Percentiles rank a stretch among this genome's conserved stretches.
These are phyloP conservation scores for Toxoplasma gondii DNA, from an alignment of 169 alveolate genomes.

Conservation along the genomic window DNA sequence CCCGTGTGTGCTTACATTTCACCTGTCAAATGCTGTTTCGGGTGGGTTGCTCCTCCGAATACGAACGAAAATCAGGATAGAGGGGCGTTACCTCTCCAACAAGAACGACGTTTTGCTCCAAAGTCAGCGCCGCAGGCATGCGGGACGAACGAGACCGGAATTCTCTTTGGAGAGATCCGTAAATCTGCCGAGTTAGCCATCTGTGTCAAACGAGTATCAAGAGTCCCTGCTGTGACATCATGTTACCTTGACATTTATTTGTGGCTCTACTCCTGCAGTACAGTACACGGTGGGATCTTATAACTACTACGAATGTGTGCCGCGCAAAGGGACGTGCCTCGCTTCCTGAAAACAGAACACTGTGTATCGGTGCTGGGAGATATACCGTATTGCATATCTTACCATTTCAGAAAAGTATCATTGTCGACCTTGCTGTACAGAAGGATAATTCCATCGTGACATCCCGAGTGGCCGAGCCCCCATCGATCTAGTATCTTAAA, in stretches of 20 bases:
- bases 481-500: conserved; percentile 48
- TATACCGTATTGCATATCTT: background rate
- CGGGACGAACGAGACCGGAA: conserved; percentile 44
- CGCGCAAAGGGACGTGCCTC: conserved; percentile 51
- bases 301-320: background rate
- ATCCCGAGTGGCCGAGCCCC: conserved; percentile 68
- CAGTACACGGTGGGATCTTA: background rate
- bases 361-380: background rate
- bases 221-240: background rate
- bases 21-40: conserved; percentile 60
- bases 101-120: conserved; percentile 58
- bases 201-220: background rate
- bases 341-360: conserved; percentile 42
- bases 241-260: conserved; percentile 57
- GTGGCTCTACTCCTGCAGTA: conserved; percentile 61
- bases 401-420: conserved; percentile 58
- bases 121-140: conserved; percentile 59
- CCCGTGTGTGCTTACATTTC: conserved; percentile 51
- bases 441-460: conserved; percentile 66
- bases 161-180: conserved; percentile 54
- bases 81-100: conserved; percentile 53
- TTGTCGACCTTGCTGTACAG: conserved; percentile 56
- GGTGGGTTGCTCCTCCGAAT: background rate
- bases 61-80: background rate
- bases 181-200: conserved; percentile 22